Base-by-base conservation (phyloP, 768 basidiomycete species). In the Leccinum longicurvipes region DNA sequence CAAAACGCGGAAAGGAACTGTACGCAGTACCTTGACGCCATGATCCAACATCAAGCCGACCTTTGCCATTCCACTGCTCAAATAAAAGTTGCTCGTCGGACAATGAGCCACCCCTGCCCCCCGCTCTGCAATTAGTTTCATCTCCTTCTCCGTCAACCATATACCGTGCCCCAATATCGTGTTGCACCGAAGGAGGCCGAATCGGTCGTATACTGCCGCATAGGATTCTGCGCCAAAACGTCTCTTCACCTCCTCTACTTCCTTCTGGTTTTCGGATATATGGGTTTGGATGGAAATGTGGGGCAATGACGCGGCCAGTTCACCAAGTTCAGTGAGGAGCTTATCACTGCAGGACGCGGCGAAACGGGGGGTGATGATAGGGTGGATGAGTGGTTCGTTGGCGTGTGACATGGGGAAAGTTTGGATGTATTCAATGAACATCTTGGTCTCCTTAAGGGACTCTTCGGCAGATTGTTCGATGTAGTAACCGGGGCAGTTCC, bases 321-420 rank as follows among this genome's bases (percentile, higher is more conserved):
- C 3, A 4, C 88, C 83, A 10, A 98, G 76, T 0, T 73, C 70
- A 1, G 65, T 48, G 50, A 98, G 79, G 25, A 94, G 82, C 10
- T 78, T 71, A 6, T 77, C 67, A 0, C 91, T 84, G 73, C 93
- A 95, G 12, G 89, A 85, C 56, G 96, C 86, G 27, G 95, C 95
- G 71, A 96, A 97, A 23, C 95, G 87, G 3, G 95, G 95, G 0
- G 95, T 97, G 39, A 98, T 73, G 65, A 94, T 85, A 8, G 95
- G 95, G 51, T 90, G 86, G 10, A 97, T 87, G 28, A 94, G 83
- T 6, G 81, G 77, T 57, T 77, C 74, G 31, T 68, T 62, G 23
- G 59, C 51, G 31, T 58, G 60, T 21, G 70, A 59, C 8, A 69
- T 63, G 5, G 79, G 67, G 24, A 91, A 73, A 4, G 76, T 61